Conservation (phyloP, 768 basidiomycete species). For the Suillus discolor region DNA sequence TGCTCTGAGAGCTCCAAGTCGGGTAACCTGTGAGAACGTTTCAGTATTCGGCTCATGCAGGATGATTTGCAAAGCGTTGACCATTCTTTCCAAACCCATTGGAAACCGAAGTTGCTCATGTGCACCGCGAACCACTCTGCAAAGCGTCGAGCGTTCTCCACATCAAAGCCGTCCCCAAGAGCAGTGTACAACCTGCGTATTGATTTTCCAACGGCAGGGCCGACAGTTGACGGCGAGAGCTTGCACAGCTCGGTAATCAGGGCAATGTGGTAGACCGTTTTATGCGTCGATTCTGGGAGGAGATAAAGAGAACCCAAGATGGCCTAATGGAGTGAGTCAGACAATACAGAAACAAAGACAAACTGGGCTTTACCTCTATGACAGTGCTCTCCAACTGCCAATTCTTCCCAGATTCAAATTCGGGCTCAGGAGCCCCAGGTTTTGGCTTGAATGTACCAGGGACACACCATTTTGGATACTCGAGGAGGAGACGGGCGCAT, state of each 20-base stretch:
- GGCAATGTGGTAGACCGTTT: slow-evolving; percentile 83
- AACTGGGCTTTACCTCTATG: slow-evolving; percentile 63
- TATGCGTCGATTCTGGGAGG: slow-evolving; percentile 76
- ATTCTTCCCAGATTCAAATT: slow-evolving; percentile 62
- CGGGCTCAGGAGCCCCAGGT: slow-evolving; percentile 57
- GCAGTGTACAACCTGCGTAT: slow-evolving; percentile 82
- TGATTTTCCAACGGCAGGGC: slow-evolving; percentile 95
- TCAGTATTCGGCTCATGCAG: slow-evolving; percentile 1
- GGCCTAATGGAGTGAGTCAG: slow-evolving; percentile 44
- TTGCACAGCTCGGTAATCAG: slow-evolving; percentile 95
- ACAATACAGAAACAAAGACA: neutral
- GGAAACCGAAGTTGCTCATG: slow-evolving; percentile 97
- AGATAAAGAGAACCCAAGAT: slow-evolving; percentile 74
- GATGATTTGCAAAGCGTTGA: slow-evolving; percentile 36
- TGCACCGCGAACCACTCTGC: slow-evolving; percentile 96
- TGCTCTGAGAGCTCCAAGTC: slow-evolving; percentile 73
- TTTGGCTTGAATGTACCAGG: slow-evolving; percentile 84
- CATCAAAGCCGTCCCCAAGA: slow-evolving; percentile 86
- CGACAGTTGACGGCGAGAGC: slow-evolving; percentile 87
- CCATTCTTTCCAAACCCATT: slow-evolving; percentile 99
- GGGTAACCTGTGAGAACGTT: slow-evolving; percentile 62
- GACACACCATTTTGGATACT: slow-evolving; percentile 82
- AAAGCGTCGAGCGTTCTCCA: slow-evolving; percentile 79
- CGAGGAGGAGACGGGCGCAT: slow-evolving; percentile 82
- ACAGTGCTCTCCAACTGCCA: slow-evolving; percentile 91